Evolutionary conservation across 805 yeast genomes (phyloP).

Genomic region (Yarrowia sp.): DNA sequence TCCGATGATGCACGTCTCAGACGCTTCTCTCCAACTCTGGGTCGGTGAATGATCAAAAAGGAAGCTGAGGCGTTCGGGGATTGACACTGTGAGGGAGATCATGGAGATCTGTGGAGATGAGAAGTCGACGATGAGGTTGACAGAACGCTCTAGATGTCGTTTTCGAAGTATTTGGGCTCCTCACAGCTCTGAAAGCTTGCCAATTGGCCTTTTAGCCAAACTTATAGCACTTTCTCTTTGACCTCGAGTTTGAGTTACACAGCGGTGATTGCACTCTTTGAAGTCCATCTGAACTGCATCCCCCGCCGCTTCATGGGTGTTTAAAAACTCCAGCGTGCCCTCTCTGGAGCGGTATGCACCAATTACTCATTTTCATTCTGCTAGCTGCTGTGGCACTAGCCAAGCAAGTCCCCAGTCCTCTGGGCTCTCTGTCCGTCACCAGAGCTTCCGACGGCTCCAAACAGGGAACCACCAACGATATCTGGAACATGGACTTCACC

Average conservation of each 20-base stretch:
- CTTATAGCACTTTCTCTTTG: not conserved
- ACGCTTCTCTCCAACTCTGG: conserved; percentile 4
- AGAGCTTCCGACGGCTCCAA: not conserved
- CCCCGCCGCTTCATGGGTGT: not conserved
- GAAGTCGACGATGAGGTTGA: not conserved
- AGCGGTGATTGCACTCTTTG: conserved; percentile 8
- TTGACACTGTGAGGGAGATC: not conserved
- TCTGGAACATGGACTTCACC: conserved; percentile 23
- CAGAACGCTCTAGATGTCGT: not conserved
- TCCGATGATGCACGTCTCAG: conserved; percentile 24
- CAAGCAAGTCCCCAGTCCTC: conserved; percentile 19
- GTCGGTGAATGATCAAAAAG: conserved; percentile 27
- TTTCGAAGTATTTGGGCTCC: not conserved
- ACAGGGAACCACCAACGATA: not conserved
- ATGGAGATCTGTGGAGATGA: conserved; percentile 12
- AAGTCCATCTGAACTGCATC: not conserved
- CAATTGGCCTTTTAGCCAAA: not conserved
- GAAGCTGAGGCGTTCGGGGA: conserved; percentile 17
- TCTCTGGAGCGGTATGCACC: conserved; percentile 5
- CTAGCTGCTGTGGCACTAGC: conserved; percentile 26
- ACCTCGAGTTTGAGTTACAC: not conserved
- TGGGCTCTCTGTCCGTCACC: not conserved
- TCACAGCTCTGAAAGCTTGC: no score
- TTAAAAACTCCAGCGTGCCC: conserved; percentile 1
- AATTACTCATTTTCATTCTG: conserved; percentile 15